Conservation (phyloP, 805 yeast genomes). For the Isabelozyma rhagii region DNA sequence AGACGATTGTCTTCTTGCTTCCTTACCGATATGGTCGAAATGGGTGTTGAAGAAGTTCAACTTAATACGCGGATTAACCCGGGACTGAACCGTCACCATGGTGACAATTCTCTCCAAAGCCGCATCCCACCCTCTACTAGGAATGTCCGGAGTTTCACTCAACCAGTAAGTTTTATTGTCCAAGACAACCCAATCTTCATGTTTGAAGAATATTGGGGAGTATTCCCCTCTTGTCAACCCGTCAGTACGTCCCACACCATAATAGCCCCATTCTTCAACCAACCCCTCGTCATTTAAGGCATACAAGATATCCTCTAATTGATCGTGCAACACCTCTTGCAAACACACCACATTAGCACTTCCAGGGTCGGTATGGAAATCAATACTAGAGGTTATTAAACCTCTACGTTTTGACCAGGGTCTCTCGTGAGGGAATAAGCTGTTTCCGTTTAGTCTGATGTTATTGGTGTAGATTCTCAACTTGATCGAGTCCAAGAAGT, state of each 20-base stretch:
- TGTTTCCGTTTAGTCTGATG: slow-evolving; percentile 41
- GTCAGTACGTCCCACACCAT: slow-evolving; percentile 35
- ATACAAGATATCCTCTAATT: slow-evolving; percentile 23
- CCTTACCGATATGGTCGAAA: slow-evolving; percentile 37
- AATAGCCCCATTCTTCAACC: slow-evolving; percentile 29
- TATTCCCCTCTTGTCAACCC: slow-evolving; percentile 29
- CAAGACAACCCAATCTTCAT: slow-evolving; percentile 27
- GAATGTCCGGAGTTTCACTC: slow-evolving; percentile 35
- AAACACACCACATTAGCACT: slow-evolving; percentile 36
- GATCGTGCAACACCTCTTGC: slow-evolving; percentile 31
- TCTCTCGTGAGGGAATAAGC: slow-evolving; percentile 30
- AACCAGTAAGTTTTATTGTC: slow-evolving; percentile 36
- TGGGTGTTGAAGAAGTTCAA: slow-evolving; percentile 40
- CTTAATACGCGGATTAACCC: slow-evolving; percentile 22
- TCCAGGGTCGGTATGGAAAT: slow-evolving; percentile 27
- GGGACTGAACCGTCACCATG: slow-evolving; percentile 30
- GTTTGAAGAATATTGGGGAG: slow-evolving; percentile 34
- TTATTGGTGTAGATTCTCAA: slow-evolving; percentile 40
- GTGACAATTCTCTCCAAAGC: slow-evolving; percentile 39
- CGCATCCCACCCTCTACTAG: slow-evolving; percentile 44
- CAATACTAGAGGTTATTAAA: slow-evolving; percentile 34
- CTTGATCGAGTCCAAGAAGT: slow-evolving; percentile 8
- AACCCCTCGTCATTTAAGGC: slow-evolving; percentile 15
- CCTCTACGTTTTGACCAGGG: slow-evolving; percentile 38
- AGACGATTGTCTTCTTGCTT: slow-evolving; percentile 34